A percentile compares a stretch with the other conserved stretches of the same genome.
Conservation (phyloP, 306 rosid species). For the Carpinus viminea region DNA sequence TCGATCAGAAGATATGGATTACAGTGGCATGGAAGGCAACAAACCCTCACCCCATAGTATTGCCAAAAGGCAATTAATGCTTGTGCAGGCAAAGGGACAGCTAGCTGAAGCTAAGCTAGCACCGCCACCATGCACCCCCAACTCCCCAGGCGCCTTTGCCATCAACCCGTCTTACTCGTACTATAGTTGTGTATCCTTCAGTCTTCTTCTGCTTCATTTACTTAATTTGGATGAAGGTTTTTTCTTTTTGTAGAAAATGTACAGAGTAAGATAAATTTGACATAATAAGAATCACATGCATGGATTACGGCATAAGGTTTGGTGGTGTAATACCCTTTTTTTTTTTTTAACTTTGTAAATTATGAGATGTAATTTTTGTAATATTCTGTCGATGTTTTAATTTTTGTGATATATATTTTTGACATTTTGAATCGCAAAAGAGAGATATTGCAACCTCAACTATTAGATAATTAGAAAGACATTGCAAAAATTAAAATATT, state of each 20-base stretch:
- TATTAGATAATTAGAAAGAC: too few species aligned
- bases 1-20: constrained; percentile 5
- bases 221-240: not conserved
- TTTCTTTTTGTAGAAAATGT: not conserved
- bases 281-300: too few species aligned
- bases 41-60: constrained; percentile 23
- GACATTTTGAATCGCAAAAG: too few species aligned
- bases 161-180: not conserved
- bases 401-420: too few species aligned
- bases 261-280: too few species aligned
- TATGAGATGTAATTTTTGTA: too few species aligned
- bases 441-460: too few species aligned
- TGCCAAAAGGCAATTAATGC: constrained; percentile 50
- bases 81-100: constrained; percentile 45
- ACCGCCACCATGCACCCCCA: constrained; percentile 7
- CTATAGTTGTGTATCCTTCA: not conserved
- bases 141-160: constrained; percentile 17
- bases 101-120: not conserved
- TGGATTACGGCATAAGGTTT: too few species aligned
- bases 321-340: too few species aligned
- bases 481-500: too few species aligned
- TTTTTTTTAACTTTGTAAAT: too few species aligned
- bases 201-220: not conserved
- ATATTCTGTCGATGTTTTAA: too few species aligned
- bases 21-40: constrained; percentile 1